Evolutionary conservation across 1,284 basidiomycete species (phyloP).

Genomic region (Chondrostereum purpureum): DNA sequence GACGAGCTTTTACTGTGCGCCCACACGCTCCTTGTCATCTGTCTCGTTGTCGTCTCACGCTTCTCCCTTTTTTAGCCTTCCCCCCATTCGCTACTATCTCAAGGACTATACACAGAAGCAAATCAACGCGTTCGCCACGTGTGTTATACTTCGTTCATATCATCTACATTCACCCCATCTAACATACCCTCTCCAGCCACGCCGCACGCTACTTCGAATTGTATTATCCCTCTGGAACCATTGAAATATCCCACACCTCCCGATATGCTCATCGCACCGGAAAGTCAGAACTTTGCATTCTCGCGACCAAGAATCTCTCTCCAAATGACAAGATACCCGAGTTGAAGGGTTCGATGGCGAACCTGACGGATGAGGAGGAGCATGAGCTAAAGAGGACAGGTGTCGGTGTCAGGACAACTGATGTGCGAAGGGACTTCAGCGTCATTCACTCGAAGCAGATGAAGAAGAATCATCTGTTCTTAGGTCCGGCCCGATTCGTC

Average conservation of each 20-base stretch:
- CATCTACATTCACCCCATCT: conserved; percentile 12
- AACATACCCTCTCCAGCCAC: conserved; percentile 46
- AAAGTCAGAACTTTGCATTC: conserved; percentile 85
- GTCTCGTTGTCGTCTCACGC: conserved; percentile 14
- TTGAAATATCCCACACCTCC: conserved; percentile 83
- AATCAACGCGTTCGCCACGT: conserved; percentile 85
- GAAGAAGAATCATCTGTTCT: conserved; percentile 87
- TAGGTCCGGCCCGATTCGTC: conserved; percentile 90
- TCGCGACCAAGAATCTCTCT: conserved; percentile 70
- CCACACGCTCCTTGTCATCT: conserved; percentile 14
- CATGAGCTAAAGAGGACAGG: conserved; percentile 74
- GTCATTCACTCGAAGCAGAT: conserved; percentile 86
- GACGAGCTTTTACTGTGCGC: conserved; percentile 69
- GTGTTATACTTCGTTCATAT: conserved; percentile 25
- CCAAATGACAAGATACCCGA: conserved; percentile 72
- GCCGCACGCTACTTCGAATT: conserved; percentile 82
- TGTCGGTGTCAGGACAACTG: conserved; percentile 57
- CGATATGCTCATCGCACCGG: conserved; percentile 80
- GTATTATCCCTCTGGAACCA: conserved; percentile 72
- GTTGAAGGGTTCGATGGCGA: conserved; percentile 83
- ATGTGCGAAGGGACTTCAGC: conserved; percentile 82
- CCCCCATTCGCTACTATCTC: conserved; percentile 68
- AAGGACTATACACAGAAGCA: conserved; percentile 68
- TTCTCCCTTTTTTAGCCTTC: conserved; percentile 41
- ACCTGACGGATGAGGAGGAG: conserved; percentile 77